Conservation (phyloP, 495 filamentous ascomycete genomes). For the Parachaetomium inaequale region DNA sequence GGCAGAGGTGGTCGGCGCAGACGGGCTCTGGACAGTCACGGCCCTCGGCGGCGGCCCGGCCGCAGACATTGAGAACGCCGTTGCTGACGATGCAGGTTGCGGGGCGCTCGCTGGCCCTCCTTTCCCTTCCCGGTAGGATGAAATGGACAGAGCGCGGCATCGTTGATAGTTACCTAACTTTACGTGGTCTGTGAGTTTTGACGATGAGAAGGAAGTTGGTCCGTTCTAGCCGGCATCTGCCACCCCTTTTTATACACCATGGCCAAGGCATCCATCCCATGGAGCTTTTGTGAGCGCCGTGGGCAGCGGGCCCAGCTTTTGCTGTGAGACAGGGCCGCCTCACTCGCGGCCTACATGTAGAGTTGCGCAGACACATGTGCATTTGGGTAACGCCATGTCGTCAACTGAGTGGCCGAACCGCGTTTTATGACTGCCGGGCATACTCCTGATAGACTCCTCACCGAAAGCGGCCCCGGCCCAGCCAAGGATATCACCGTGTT, state of each 20-base stretch:
- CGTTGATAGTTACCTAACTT: too few species aligned
- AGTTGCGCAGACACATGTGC: neutral
- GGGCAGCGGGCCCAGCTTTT: neutral
- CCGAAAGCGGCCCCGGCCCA: neutral
- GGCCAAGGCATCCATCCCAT: neutral
- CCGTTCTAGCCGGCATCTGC: neutral
- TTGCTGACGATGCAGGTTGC: slow-evolving; percentile 19
- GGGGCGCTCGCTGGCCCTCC: neutral
- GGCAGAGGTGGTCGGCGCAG: slow-evolving; percentile 19
- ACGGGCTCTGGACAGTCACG: neutral
- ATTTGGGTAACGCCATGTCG: neutral
- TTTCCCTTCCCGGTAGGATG: neutral
- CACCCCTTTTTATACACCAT: neutral
- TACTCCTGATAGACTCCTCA: neutral
- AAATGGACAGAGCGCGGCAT: neutral
- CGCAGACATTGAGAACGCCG: slow-evolving; percentile 1
- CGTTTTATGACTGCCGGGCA: neutral
- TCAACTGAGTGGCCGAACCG: neutral
- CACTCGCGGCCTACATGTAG: neutral
- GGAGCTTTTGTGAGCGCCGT: neutral
- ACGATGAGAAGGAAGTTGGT: neutral
- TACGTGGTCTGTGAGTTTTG: neutral
- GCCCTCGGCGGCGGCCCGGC: neutral
- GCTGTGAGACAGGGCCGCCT: neutral
- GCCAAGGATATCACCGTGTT: neutral